Conservation (phyloP, 75 land plant genomes). For the Selaginella moellendorffii region DNA sequence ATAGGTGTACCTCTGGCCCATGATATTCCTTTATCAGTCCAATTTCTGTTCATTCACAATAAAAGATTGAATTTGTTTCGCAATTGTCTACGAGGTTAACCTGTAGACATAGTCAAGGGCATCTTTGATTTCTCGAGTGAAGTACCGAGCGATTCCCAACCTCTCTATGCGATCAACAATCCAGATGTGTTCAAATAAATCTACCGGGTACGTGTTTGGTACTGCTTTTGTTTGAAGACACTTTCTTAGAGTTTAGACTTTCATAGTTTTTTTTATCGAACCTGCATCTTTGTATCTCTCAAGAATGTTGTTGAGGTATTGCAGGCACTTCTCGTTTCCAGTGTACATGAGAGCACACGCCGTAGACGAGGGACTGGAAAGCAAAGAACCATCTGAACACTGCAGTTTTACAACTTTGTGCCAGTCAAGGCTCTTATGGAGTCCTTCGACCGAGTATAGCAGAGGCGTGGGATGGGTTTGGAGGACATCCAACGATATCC, state of each 20-base stretch:
- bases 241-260: background rate
- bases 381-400: slow-evolving; percentile 64
- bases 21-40: background rate
- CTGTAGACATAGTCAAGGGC: slow-evolving; percentile 54
- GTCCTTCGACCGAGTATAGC: slow-evolving; percentile 78
- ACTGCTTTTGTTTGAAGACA: too few species aligned
- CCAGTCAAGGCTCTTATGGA: slow-evolving; percentile 58
- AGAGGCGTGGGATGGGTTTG: slow-evolving; percentile 66
- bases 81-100: slow-evolving; percentile 14
- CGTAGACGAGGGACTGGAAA: slow-evolving; percentile 85
- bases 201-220: slow-evolving; percentile 86
- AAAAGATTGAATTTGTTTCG: too few species aligned
- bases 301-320: slow-evolving; percentile 36
- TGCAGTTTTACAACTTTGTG: slow-evolving; percentile 58
- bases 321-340: slow-evolving; percentile 44
- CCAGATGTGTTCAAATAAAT: slow-evolving; percentile 86
- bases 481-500: slow-evolving; percentile 69
- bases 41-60: background rate
- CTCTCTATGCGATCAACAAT: slow-evolving; percentile 76
- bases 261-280: slow-evolving; percentile 18
- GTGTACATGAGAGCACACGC: slow-evolving; percentile 84
- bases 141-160: slow-evolving; percentile 64
- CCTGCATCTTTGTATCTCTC: slow-evolving; percentile 61
- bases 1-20: background rate
- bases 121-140: slow-evolving; percentile 42